These are phyloP conservation scores for Tilletia setariae DNA, from an alignment of 1,284 basidiomycete genomes.

Conservation along the genomic window DNA sequence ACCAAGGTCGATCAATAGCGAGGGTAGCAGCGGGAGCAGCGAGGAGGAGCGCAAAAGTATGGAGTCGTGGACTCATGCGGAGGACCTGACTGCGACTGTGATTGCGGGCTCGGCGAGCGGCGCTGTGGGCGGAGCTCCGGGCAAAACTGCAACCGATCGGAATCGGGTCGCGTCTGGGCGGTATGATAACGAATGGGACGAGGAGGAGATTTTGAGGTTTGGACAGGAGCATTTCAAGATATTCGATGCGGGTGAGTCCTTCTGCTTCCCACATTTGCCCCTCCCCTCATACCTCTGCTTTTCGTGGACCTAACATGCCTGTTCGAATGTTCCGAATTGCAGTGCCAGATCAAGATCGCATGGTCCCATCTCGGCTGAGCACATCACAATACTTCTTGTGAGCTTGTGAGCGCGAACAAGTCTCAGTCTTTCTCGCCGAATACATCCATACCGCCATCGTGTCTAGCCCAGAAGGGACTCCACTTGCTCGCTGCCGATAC, in stretches of 20 bases:
- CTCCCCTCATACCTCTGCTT: neutral
- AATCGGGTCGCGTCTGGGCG: neutral
- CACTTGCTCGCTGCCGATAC: no score
- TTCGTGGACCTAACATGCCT: neutral
- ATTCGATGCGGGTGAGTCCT: slow-evolving; percentile 53
- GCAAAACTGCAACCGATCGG: neutral
- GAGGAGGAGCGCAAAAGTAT: neutral
- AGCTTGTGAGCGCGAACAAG: no score
- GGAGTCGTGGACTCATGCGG: neutral
- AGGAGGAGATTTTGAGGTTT: slow-evolving; percentile 30
- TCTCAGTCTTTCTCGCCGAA: no score
- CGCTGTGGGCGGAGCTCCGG: neutral
- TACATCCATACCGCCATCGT: no score
- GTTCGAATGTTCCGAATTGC: neutral
- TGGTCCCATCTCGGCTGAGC: slow-evolving; percentile 27
- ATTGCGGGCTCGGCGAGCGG: no score
- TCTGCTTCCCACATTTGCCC: neutral
- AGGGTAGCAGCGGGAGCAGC: neutral
- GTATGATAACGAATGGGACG: slow-evolving; percentile 23
- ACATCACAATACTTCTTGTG: slow-evolving; percentile 39
- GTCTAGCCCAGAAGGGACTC: no score
- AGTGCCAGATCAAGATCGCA: slow-evolving; percentile 42
- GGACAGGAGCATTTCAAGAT: slow-evolving; percentile 55
- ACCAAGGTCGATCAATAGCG: neutral
- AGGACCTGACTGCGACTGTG: neutral